Evolutionary conservation across 1,284 basidiomycete species (phyloP).

Genomic region (Ustilago shanxiensis): DNA sequence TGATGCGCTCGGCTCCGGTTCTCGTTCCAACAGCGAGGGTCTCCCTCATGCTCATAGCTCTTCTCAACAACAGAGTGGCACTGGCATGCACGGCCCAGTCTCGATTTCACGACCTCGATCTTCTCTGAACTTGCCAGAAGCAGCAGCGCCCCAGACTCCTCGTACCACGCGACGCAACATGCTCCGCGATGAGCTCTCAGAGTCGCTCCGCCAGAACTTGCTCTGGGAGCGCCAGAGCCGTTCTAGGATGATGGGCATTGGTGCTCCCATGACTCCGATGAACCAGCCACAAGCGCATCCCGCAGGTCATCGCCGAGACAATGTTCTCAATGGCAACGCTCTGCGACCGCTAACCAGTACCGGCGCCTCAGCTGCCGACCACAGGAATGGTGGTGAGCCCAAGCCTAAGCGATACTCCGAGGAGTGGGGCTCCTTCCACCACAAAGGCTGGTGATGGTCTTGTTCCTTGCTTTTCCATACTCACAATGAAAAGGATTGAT

Average conservation of each 20-base stretch:
- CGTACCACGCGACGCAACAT: slow-evolving; percentile 85
- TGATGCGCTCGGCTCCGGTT: slow-evolving; percentile 35
- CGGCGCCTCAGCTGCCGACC: slow-evolving; percentile 21
- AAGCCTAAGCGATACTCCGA: slow-evolving; percentile 52
- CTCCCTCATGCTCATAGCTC: slow-evolving; percentile 28
- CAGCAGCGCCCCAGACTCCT: slow-evolving; percentile 80
- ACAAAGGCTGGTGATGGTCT: slow-evolving; percentile 60
- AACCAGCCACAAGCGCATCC: slow-evolving; percentile 21
- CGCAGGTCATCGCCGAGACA: slow-evolving; percentile 27
- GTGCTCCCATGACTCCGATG: slow-evolving; percentile 37
- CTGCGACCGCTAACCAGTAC: slow-evolving; percentile 59
- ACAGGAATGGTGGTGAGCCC: slow-evolving; percentile 21
- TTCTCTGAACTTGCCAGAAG: slow-evolving; percentile 47
- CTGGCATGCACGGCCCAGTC: slow-evolving; percentile 31
- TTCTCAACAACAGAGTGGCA: slow-evolving; percentile 11
- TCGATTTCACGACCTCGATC: slow-evolving; percentile 48
- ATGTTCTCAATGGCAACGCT: slow-evolving; percentile 56
- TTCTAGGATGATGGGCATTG: slow-evolving; percentile 65
- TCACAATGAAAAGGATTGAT: background rate
- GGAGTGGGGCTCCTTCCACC: slow-evolving; percentile 64
- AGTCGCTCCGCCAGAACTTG: slow-evolving; percentile 83
- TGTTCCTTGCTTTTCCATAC: background rate
- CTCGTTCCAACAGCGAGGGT: slow-evolving; percentile 54
- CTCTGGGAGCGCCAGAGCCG: slow-evolving; percentile 80
- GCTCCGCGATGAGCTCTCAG: slow-evolving; percentile 85